Base-by-base conservation (phyloP, 2,329 filamentous ascomycete species). In the Fusarium ambrosium region DNA sequence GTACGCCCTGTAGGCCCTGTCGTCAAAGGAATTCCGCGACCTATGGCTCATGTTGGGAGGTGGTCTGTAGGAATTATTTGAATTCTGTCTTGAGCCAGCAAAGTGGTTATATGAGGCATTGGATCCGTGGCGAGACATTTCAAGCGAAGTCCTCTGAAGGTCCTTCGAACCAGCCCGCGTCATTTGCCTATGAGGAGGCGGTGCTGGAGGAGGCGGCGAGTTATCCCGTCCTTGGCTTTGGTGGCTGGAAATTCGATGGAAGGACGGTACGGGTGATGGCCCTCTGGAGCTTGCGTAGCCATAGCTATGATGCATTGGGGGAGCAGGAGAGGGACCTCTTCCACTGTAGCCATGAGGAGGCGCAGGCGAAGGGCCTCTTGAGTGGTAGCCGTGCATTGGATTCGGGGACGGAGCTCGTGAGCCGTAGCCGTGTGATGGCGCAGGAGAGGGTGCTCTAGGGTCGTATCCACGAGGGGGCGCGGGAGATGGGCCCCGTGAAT, bases 151-250 rank as follows among this genome's bases (percentile, higher is more conserved):
- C 7, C 79, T 80, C 58, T 85, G 84, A 0, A 85, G 81, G 43
- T 82, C 79, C 20, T 82, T 82, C 2, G 86, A 86, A 11, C 79
- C 79, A 36, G 66, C 80, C 73, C 63, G 83, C 79, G 74, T 78
- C 22, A 86, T 88, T 82, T 95, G 94, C 9, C 95, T 92, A 73
- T 97, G 95, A 8, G 95, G 95, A 10, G 93, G 93, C 0, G 95
- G 95, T 3, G 95, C 92, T 2, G 95, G 95, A 9, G 95, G 95
- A 20, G 95, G 94, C 10, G 93, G 93, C 22, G 90, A 91, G 45
- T 89, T 88, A 41, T 85, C 84, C 53, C 86, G 82, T 22, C 84
- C 79, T 67, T 80, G 69, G 16, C 72, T 76, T 39, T 72, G 68
- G 32, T 76, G 78, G 63, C 78, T 79, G 6, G 75, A 75, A 32